Conservation (phyloP, 768 basidiomycete genomes). For the Epithele typhae region DNA sequence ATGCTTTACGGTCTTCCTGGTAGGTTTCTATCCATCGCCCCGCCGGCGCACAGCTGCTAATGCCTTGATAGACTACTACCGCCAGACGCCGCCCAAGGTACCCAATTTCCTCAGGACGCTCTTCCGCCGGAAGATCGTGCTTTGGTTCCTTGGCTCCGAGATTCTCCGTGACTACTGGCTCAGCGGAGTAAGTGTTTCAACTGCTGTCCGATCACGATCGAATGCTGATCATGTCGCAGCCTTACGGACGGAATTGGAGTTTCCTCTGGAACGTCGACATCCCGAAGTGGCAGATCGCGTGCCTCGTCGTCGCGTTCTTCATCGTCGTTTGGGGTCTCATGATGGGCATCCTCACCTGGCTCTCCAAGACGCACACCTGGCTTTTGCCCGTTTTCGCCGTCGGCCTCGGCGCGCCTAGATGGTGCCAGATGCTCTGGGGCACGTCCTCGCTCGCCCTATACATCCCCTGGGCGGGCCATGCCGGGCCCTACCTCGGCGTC, state of each 20-base stretch:
- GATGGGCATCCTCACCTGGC: slow-evolving; percentile 71
- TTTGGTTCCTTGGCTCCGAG: slow-evolving; percentile 95
- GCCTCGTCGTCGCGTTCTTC: slow-evolving; percentile 83
- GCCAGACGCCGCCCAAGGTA: slow-evolving; percentile 91
- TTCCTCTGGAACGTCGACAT: slow-evolving; percentile 88
- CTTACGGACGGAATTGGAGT: slow-evolving; percentile 91
- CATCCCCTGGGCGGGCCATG: slow-evolving; percentile 86
- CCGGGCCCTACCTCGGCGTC: slow-evolving; percentile 85
- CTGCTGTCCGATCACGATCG: not conserved
- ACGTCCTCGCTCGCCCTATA: slow-evolving; percentile 91
- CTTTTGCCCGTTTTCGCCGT: slow-evolving; percentile 92
- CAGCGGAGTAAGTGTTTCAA: slow-evolving; percentile 58
- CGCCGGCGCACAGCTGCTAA: slow-evolving; percentile 8
- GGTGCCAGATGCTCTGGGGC: slow-evolving; percentile 98
- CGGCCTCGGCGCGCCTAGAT: slow-evolving; percentile 87
- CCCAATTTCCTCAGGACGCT: slow-evolving; percentile 89
- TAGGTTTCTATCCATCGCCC: slow-evolving; percentile 25
- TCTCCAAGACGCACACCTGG: slow-evolving; percentile 96
- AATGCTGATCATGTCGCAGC: slow-evolving; percentile 38
- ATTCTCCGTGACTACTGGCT: slow-evolving; percentile 91
- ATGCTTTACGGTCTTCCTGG: slow-evolving; percentile 87
- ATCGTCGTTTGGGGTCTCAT: slow-evolving; percentile 79
- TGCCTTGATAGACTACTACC: slow-evolving; percentile 64
- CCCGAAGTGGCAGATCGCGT: slow-evolving; percentile 75
- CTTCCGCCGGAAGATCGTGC: slow-evolving; percentile 84